Evolutionary conservation across 257 asterid genomes (phyloP), one percentile per base, ranked within the genome.

Genomic region (Capsicum baccatum): DNA sequence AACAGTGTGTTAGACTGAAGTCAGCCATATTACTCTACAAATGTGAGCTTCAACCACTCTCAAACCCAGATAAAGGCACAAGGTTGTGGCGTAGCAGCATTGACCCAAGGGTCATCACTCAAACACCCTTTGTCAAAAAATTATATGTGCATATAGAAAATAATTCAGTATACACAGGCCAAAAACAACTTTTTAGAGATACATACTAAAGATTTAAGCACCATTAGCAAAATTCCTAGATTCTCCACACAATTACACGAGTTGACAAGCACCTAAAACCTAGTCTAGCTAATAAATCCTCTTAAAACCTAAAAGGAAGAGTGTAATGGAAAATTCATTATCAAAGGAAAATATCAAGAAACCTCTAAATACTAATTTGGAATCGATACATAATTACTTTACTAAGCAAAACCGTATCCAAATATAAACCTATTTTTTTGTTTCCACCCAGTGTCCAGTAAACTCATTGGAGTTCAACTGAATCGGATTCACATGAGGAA

Each of bases 221-320:
- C 44, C 44, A 39, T 39, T 39, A 39, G 44, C 44, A 39, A 39
- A 39, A 39, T 39, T 39, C 44, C 44, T 39, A 39, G 44, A 3
- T 39, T 39, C 44, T 5, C 6, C 37, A n/a, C 10, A 13, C 6
- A 12, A 48, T 35, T 67, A 19, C 14, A n/a, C 37, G 4, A 50
- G 81, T 55, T 74, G n/a, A 52, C 48, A 76, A 76, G 21, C 81
- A 6, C 44, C 60, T 76, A 76, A 76, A 76, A 76, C 81, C 54
- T 26, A 78, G 14, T 78, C 64, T 4, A 78, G 54, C 26, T 52
- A 52, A 76, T 78, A 78, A 15, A 54, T 13, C 63, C 48, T 26
- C 81, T 13, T 48, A 52, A 76, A 76, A 26, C 64, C 26, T 52
- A 26, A 54, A 50, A 74, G 19, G 13, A 19, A 50, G 11, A 74